A percentile compares a stretch with the other conserved stretches of the same genome.
Conservation (phyloP, 768 basidiomycete genomes). For the Mycena kentingensis region DNA sequence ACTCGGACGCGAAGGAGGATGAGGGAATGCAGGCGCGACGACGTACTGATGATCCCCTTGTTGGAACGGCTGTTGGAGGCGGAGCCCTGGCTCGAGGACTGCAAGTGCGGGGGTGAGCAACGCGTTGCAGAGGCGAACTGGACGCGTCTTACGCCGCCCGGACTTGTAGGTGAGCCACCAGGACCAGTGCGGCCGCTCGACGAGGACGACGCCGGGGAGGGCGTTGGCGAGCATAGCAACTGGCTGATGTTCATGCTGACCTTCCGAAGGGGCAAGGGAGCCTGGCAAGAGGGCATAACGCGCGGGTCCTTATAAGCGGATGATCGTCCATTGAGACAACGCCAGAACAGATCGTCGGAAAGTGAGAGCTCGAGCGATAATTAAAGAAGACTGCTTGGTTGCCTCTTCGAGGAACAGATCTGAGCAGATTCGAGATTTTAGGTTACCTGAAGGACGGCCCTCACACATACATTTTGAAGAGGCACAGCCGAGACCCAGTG, state of each 20-base stretch:
- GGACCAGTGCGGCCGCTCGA: neutral
- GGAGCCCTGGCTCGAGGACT: constrained; percentile 13
- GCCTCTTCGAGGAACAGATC: constrained; percentile 6
- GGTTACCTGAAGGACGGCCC: constrained; percentile 15
- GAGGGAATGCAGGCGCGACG: no score
- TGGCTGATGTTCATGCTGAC: constrained; percentile 22
- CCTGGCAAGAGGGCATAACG: neutral
- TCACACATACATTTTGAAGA: constrained; percentile 1
- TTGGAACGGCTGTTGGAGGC: constrained; percentile 3
- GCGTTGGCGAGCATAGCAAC: constrained; percentile 14
- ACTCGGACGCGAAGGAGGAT: constrained; percentile 4
- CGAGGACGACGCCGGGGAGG: constrained; percentile 5
- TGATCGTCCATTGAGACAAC: constrained; percentile 3
- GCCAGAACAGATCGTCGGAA: constrained; percentile 10
- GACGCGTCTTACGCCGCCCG: neutral
- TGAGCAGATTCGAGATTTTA: constrained; percentile 10
- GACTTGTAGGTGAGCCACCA: constrained; percentile 1
- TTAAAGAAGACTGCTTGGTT: neutral
- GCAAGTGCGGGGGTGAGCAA: constrained; percentile 1
- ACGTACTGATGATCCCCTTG: constrained; percentile 24
- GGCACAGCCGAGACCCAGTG: constrained; percentile 17
- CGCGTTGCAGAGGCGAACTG: neutral
- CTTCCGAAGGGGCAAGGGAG: constrained; percentile 3
- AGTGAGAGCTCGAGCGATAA: constrained; percentile 15
- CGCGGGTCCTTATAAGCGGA: constrained; percentile 10